Base-by-base conservation (phyloP, 345 rosid genomes). In the Draba incana region DNA sequence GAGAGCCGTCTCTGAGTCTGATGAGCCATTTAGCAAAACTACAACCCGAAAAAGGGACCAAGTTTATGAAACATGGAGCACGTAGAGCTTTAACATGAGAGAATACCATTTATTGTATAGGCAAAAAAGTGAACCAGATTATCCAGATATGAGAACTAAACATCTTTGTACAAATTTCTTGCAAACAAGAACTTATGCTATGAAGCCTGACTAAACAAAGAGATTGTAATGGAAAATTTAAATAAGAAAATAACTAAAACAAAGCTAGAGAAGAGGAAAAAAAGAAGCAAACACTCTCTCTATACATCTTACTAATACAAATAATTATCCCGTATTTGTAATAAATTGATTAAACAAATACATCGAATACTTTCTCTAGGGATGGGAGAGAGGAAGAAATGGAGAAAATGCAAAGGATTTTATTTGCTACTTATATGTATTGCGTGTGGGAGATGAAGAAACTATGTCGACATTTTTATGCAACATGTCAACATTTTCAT, bases 381-480 rank as follows among this genome's bases (percentile, higher is more conserved):
- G 6, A 6, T 14, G 63, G 30, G 64, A 64, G 59, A 64, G 52
- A 48, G 12, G 43, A 48, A 48, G 24, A 54, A 15, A 12, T 54
- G 24, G 35, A 56, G 38, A 49, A 57, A 57, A 46, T 72, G 66
- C 39, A 20, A 49, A 66, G 67, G 31, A 44, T 46, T 66, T 30
- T 38, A 12, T 50, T 42, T 43, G 71, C 33, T 50, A 52, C 47
- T 56, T 50, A 57, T 58, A 59, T 66, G 31, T 68, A 33, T 47
- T n/a, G 15, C 43, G n/a, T 44, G 23, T 9, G 58, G 23, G 51
- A 42, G 27, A 53, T 68, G 63, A 45, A 25, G 62, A 74, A 67
- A 60, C 13, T 27, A 61, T 67, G 78, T 74, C 73, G 69, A 74
- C 78, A 74, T 61, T 74, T 67, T 67, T 27, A 31, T 64, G 46